These are phyloP conservation scores for Aspergillus sp. DNA, from an alignment of 2,329 filamentous ascomycete species.

Conservation along the genomic window DNA sequence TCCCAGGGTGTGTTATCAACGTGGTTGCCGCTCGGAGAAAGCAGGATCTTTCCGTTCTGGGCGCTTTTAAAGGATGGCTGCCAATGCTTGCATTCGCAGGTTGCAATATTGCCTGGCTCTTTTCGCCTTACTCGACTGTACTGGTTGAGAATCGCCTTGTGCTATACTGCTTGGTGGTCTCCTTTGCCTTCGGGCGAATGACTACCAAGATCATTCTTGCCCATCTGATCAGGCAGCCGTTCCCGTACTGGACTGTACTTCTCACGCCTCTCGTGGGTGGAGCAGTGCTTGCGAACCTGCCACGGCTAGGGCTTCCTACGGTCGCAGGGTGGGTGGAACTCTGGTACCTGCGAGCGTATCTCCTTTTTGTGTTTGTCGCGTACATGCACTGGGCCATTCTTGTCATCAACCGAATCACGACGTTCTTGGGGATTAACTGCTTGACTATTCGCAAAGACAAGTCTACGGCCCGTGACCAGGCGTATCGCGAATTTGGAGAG, in stretches of 20 bases:
- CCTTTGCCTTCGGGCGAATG: conserved; percentile 96
- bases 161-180: conserved; percentile 85
- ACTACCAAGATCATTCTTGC: conserved; percentile 98
- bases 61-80: conserved; percentile 87
- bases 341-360: conserved; percentile 74
- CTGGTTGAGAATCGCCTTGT: conserved; percentile 78
- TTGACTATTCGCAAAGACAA: conserved; percentile 59
- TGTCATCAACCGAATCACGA: conserved; percentile 84
- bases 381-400: conserved; percentile 91
- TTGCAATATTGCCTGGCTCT: conserved; percentile 73
- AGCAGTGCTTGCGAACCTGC: conserved; percentile 72
- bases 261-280: conserved; percentile 78
- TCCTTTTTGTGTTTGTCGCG: conserved; percentile 70
- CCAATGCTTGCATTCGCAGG: conserved; percentile 76
- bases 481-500: conserved; percentile 28
- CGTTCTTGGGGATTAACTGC: conserved; percentile 87
- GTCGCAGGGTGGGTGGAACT: conserved; percentile 60
- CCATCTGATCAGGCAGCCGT: conserved; percentile 84
- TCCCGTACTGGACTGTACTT: conserved; percentile 94
- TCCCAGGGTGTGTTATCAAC: conserved; percentile 83
- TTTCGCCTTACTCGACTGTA: conserved; percentile 76
- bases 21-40: conserved; percentile 66
- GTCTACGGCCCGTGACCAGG: conserved; percentile 23
- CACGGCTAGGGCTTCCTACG: conserved; percentile 60
- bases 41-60: conserved; percentile 63